A percentile compares a stretch with the other conserved stretches of the same genome.
These are phyloP conservation scores for Persicaria tinctoria DNA, from an alignment of 148 eudicot species.

Conservation along the genomic window DNA sequence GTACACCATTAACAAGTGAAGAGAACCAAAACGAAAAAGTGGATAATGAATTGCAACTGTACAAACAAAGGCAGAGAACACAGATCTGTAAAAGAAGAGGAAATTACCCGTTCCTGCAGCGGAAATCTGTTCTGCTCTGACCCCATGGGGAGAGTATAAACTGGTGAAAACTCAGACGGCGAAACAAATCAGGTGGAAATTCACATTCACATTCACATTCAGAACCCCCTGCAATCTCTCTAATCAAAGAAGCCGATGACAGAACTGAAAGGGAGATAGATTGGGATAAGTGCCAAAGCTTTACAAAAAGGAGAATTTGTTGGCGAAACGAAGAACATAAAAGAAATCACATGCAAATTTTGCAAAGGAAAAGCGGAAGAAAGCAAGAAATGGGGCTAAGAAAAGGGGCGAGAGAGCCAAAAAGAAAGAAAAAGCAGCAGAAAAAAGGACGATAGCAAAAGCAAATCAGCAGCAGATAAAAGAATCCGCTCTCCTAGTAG, in stretches of 20 bases:
- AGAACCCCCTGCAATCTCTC: neutral
- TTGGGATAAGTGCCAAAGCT: neutral
- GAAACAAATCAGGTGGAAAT: neutral
- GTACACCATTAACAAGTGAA: neutral
- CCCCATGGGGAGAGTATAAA: conserved; percentile 30
- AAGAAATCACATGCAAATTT: conserved; percentile 12
- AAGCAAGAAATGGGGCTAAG: conserved; percentile 8
- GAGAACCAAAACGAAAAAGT: neutral
- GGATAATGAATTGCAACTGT: neutral
- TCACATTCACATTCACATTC: neutral
- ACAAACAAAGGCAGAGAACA: neutral
- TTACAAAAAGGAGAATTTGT: conserved; percentile 8
- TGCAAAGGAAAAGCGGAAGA: conserved; percentile 6
- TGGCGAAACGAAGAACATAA: neutral
- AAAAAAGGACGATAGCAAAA: neutral
- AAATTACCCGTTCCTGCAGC: conserved; percentile 50
- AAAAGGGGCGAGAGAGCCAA: neutral
- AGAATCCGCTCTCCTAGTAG: neutral
- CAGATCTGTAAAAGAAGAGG: conserved; percentile 13
- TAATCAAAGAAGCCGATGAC: neutral
- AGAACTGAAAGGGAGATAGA: conserved; percentile 3
- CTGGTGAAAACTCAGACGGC: neutral
- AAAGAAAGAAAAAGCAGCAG: neutral
- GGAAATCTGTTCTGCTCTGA: conserved; percentile 68
- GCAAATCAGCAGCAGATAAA: neutral